phyloP scores from a whole-genome alignment of 176 grass and related monocot genomes.

The Olyra latifolia region DNA sequence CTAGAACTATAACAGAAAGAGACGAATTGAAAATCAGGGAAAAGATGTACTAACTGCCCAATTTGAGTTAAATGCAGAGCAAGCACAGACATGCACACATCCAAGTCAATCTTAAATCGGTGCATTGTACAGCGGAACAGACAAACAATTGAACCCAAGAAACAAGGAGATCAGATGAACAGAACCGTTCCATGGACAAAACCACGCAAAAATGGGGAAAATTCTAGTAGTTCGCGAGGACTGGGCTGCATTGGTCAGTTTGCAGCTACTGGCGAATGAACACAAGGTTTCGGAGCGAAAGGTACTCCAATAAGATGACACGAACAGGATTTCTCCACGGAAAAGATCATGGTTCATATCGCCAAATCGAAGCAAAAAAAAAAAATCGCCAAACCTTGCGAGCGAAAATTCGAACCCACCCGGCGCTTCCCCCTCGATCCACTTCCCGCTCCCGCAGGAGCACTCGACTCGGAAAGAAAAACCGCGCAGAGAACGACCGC shows the following conservation, averaged over 20 bases:
- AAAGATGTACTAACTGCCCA: background rate
- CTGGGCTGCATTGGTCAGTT: too few species aligned
- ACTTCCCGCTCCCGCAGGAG: conserved; percentile 13
- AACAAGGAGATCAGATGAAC: background rate
- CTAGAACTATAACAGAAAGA: background rate
- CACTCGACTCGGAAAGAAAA: background rate
- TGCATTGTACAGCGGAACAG: background rate
- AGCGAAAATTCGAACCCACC: background rate
- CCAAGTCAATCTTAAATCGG: background rate
- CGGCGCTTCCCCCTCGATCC: background rate
- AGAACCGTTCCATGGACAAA: background rate
- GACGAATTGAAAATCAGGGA: background rate
- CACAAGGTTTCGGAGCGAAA: background rate
- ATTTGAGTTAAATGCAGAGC: background rate
- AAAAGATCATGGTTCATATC: background rate
- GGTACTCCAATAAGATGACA: background rate
- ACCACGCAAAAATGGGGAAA: background rate
- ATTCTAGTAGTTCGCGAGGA: background rate
- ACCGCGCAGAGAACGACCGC: background rate
- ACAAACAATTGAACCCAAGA: background rate
- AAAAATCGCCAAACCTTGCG: background rate
- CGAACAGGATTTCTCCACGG: background rate
- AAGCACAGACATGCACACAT: background rate
- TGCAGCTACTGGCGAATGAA: background rate
- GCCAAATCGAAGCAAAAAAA: background rate